phyloP scores from a whole-genome alignment of 83 land plant genomes.

The Isoetes engelmannii region DNA sequence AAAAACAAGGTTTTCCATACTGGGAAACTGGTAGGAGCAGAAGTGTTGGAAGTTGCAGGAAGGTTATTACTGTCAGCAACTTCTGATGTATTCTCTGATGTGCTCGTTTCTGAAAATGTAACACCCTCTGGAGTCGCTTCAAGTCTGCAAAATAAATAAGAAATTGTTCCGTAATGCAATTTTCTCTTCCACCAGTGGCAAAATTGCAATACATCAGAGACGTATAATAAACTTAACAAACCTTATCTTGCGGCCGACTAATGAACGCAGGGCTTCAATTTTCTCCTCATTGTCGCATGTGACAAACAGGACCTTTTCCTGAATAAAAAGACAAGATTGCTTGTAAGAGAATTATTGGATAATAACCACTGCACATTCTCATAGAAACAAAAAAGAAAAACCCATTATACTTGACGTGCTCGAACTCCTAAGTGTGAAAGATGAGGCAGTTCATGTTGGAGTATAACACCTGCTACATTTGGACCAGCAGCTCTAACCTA shows the following conservation, averaged over 20 bases:
- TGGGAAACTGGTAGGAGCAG: neutral
- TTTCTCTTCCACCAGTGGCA: neutral
- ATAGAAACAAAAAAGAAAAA: neutral
- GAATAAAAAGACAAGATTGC: constrained; percentile 18
- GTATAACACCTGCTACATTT: constrained; percentile 73
- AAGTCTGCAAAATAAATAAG: constrained; percentile 30
- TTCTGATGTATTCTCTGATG: constrained; percentile 1
- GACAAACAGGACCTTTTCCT: constrained; percentile 96
- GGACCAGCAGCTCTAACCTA: constrained; percentile 90
- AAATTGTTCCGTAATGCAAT: neutral
- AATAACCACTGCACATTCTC: neutral
- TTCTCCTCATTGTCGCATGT: constrained; percentile 94
- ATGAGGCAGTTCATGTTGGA: constrained; percentile 94
- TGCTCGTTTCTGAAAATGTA: constrained; percentile 13
- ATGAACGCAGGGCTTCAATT: constrained; percentile 37
- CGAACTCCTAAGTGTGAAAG: constrained; percentile 96
- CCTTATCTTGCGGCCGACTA: constrained; percentile 29
- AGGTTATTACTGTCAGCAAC: constrained; percentile 12
- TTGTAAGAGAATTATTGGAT: neutral
- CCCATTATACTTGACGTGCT: constrained; percentile 59
- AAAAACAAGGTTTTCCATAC: constrained; percentile 15
- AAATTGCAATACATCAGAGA: constrained; percentile 1
- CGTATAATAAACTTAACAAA: neutral
- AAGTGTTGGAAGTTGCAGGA: neutral
- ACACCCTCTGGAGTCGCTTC: constrained; percentile 71